Base-by-base conservation (phyloP, 176 grass and related monocot species). In the Carex parvula region DNA sequence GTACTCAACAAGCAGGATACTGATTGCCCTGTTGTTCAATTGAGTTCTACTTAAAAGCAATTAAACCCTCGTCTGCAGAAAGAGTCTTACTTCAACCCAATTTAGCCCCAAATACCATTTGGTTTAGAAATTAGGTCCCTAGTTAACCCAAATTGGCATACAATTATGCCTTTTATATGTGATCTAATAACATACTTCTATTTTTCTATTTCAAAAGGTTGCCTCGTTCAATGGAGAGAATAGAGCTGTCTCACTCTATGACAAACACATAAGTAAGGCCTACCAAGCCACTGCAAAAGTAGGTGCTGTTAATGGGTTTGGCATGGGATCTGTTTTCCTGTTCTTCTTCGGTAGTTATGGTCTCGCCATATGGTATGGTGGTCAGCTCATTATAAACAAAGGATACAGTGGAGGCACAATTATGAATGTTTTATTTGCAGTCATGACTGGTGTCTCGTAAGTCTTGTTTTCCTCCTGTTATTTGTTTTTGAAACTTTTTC, bases 361-460 rank as follows among this genome's bases (percentile, higher is more conserved):
- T 26, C 76, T 80, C 4, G 54, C 76, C 16, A 80, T 80, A 60
- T 80, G 76, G 76, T 80, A 80, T 80, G 76, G 76, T 35, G 76
- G 76, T 58, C 76, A 58, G 24, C 76, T 80, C 33, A 80, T 80
- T 17, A 80, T 80, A 55, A 8, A 60, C 32, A 80, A 30, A 80
- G 76, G 76, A 33, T 80, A 80, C 52, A 80, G 14, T 80, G 76
- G 76, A 60, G 76, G 76, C 53, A 60, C 76, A 60, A 37, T 80
- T 60, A 80, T 80, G 8, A 80, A 60, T 80, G 54, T 80, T 60
- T 33, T 80, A 18, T 60, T 80, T 80, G 76, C 76, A 32, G 53
- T 80, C 24, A 80, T 60, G 76, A 80, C 76, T 80, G 76, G 76
- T 35, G 76, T 54, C 60, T 41, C 39, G 76, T 80, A 32, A 80